These are phyloP conservation scores for Erodium trifolium DNA, from an alignment of 441 rosid genomes.

Conservation along the genomic window DNA sequence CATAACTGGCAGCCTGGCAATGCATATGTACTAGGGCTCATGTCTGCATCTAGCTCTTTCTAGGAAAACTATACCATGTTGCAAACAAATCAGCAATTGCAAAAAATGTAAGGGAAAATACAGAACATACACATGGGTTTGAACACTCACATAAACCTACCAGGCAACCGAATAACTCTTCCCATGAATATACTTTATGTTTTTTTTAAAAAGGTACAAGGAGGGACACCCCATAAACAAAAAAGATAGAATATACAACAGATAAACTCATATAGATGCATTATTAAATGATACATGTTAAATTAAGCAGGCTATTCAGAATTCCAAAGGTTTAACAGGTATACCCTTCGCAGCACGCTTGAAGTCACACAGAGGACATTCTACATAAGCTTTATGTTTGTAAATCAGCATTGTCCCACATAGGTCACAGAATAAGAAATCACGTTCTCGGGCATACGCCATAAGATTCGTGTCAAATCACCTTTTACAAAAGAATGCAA, in stretches of 20 bases:
- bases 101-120: not conserved
- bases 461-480: slow-evolving; percentile 17
- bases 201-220: not conserved
- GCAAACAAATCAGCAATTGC: not conserved
- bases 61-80: not conserved
- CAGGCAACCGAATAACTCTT: not conserved
- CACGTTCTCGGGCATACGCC: slow-evolving; percentile 29
- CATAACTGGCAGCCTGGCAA: too few relatives aligned
- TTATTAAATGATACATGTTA: not conserved
- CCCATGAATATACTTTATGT: not conserved
- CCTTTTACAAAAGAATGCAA: not conserved
- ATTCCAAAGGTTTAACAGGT: not conserved
- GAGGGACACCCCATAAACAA: not conserved
- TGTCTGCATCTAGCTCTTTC: not conserved
- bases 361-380: slow-evolving; percentile 40
- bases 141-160: not conserved
- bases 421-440: slow-evolving; percentile 48
- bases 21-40: too few relatives aligned
- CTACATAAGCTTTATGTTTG: slow-evolving; percentile 21
- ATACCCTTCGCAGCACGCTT: slow-evolving; percentile 35
- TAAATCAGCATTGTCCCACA: slow-evolving; percentile 48
- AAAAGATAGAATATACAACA: too few relatives aligned
- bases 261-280: not conserved
- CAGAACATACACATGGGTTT: not conserved
- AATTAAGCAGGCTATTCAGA: not conserved